A percentile compares a stretch with the other conserved stretches of the same genome.
Evolutionary conservation across 768 basidiomycete species (phyloP).

Genomic region (Amanita subjunquillea): DNA sequence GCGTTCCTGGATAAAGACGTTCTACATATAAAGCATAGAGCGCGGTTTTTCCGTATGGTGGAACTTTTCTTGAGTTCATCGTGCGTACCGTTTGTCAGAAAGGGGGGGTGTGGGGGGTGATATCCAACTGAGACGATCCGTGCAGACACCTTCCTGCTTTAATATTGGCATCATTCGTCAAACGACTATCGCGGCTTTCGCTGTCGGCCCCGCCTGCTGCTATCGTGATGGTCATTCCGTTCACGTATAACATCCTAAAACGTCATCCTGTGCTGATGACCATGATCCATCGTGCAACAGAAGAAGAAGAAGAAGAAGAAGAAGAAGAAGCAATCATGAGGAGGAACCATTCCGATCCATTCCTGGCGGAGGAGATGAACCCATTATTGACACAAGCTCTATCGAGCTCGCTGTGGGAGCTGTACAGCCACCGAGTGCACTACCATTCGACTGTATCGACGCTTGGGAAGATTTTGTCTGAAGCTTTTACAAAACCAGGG

Average conservation of each 20-base stretch:
- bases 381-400: constrained; percentile 74
- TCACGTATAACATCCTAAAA: constrained; percentile 91
- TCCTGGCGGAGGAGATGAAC: constrained; percentile 51
- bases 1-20: constrained; percentile 80
- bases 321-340: too few species aligned
- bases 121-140: constrained; percentile 1
- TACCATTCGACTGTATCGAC: constrained; percentile 87
- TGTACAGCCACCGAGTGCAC: constrained; percentile 67
- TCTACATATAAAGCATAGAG: constrained; percentile 85
- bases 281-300: constrained; percentile 68
- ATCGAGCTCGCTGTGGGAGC: constrained; percentile 89
- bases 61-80: constrained; percentile 90
- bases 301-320: too few species aligned
- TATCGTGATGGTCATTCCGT: constrained; percentile 83
- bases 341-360: constrained; percentile 46
- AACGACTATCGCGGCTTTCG: constrained; percentile 78
- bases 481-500: constrained; percentile 88
- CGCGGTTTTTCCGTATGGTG: constrained; percentile 88
- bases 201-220: constrained; percentile 84
- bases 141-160: constrained; percentile 74
- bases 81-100: constrained; percentile 33
- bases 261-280: constrained; percentile 84
- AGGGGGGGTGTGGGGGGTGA: background rate
- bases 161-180: constrained; percentile 92
- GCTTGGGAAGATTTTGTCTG: constrained; percentile 73